Evolutionary conservation across 1,284 basidiomycete genomes (phyloP).

Genomic region (Ceratobasidium sp.): DNA sequence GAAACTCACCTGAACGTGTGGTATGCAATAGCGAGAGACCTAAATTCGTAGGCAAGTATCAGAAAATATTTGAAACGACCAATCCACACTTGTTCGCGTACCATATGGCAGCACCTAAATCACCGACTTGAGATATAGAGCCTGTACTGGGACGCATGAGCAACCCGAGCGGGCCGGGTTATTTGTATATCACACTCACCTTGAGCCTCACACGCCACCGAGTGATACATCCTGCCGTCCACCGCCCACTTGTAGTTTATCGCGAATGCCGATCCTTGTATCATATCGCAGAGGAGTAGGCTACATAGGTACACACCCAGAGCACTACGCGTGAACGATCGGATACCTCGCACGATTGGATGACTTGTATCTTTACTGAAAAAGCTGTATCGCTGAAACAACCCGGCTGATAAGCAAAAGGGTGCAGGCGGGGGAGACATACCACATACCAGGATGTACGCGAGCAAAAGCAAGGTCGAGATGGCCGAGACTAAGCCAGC

Average conservation of each 20-base stretch:
- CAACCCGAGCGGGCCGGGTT: no score
- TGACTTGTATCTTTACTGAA: neutral
- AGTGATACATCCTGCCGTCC: slow-evolving; percentile 16
- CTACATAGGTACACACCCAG: slow-evolving; percentile 12
- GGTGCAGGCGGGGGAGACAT: neutral
- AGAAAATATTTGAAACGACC: neutral
- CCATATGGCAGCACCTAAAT: slow-evolving; percentile 30
- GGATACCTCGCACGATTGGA: slow-evolving; percentile 21
- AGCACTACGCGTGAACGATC: slow-evolving; percentile 15
- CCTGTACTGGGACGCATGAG: slow-evolving; percentile 4
- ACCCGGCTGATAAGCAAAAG: neutral
- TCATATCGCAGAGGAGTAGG: slow-evolving; percentile 20
- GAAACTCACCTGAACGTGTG: no score
- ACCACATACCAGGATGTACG: slow-evolving; percentile 10
- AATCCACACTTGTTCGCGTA: neutral
- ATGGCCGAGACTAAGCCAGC: slow-evolving; percentile 21
- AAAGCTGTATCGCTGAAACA: slow-evolving; percentile 13
- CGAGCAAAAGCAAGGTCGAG: slow-evolving; percentile 14
- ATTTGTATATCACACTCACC: no score
- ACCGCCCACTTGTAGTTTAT: slow-evolving; percentile 33
- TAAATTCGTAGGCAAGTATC: neutral
- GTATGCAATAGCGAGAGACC: slow-evolving; percentile 29
- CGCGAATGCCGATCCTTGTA: slow-evolving; percentile 19
- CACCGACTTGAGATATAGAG: slow-evolving; percentile 24
- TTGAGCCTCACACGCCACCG: slow-evolving; percentile 23